These are phyloP conservation scores for Amniculicola lignicola DNA, from an alignment of 495 filamentous ascomycete genomes.

Conservation along the genomic window DNA sequence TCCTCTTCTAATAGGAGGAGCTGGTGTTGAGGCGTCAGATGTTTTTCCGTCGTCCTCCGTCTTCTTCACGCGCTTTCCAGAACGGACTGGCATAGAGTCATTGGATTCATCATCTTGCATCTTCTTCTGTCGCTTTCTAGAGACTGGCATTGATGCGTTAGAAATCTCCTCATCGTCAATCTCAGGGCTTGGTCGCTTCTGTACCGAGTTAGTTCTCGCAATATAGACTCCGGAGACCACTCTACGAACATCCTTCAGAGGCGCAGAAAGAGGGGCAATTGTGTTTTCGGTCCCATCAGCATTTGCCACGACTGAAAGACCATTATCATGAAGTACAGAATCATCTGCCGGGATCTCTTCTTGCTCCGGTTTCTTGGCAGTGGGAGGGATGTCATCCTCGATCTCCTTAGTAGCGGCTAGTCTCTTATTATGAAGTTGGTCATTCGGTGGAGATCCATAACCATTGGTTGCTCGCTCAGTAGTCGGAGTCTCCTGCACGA, in stretches of 20 bases:
- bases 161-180: no score
- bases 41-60: not conserved
- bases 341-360: not conserved
- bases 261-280: no score
- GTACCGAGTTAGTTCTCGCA: not conserved
- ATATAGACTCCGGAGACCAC: not conserved
- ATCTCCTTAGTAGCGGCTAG: not conserved
- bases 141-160: not conserved
- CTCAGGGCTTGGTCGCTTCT: constrained; percentile 3
- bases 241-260: not conserved
- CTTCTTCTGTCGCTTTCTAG: no score
- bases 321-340: no score
- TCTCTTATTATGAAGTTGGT: not conserved
- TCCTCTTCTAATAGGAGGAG: no score
- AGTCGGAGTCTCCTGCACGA: constrained; percentile 29
- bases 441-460: not conserved
- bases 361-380: not conserved
- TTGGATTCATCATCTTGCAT: not conserved
- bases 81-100: not conserved
- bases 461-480: not conserved
- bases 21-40: not conserved
- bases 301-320: no score
- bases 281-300: not conserved
- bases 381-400: not conserved
- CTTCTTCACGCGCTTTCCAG: constrained; percentile 10